phyloP scores from a whole-genome alignment of 2,329 filamentous ascomycete species.

The Fusarium sp. region DNA sequence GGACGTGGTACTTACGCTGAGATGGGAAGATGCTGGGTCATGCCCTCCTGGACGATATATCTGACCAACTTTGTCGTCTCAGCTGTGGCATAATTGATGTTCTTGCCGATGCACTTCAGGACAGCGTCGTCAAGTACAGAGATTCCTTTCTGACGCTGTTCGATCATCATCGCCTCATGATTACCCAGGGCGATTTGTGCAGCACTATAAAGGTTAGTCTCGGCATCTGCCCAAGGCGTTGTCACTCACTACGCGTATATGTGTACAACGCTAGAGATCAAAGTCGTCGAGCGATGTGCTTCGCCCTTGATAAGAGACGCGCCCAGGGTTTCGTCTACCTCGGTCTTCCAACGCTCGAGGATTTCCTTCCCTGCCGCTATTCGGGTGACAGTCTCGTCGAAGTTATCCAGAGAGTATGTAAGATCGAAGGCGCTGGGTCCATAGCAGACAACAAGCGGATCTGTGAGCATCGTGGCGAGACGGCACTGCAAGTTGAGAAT shows the following conservation, averaged over 20 bases:
- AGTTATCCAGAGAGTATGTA: slow-evolving; percentile 8
- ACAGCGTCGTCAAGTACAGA: slow-evolving; percentile 16
- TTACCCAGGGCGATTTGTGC: slow-evolving; percentile 27
- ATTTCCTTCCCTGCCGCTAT: background rate
- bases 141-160: slow-evolving; percentile 31
- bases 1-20: background rate
- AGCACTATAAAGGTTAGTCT: background rate
- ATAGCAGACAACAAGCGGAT: slow-evolving; percentile 13
- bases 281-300: slow-evolving; percentile 8
- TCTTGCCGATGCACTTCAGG: slow-evolving; percentile 11
- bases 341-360: background rate
- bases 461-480: slow-evolving; percentile 8
- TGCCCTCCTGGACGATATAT: slow-evolving; percentile 1
- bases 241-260: slow-evolving; percentile 30
- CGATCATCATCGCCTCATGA: slow-evolving; percentile 29
- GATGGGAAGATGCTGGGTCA: slow-evolving; percentile 16
- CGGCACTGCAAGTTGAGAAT: slow-evolving; percentile 10
- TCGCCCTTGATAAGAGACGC: background rate
- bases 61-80: slow-evolving; percentile 16
- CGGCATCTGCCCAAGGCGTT: rapidly evolving
- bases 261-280: slow-evolving; percentile 28
- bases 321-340: background rate
- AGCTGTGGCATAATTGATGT: slow-evolving; percentile 6
- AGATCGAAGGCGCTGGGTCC: slow-evolving; percentile 12
- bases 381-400: background rate